Percentiles rank a stretch among this genome's conserved stretches.
These are phyloP conservation scores for Zasmidium angulare DNA, from an alignment of 2,329 filamentous ascomycete genomes.

Conservation along the genomic window DNA sequence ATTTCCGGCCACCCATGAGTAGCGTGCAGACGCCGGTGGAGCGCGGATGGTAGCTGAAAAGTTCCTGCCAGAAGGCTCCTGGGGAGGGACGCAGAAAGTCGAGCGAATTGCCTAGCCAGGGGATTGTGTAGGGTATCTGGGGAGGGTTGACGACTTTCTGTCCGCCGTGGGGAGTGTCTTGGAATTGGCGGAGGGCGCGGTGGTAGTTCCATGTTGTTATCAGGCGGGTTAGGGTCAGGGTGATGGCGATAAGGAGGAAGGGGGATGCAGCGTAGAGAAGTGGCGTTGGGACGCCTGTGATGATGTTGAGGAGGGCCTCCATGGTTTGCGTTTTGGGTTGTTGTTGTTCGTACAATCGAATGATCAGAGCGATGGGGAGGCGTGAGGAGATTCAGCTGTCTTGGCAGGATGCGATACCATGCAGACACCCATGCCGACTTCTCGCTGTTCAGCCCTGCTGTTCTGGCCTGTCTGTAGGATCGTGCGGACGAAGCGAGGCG, in stretches of 20 bases:
- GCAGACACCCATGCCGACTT: no score
- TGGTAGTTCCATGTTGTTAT: constrained; percentile 28
- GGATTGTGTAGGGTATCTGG: constrained; percentile 31
- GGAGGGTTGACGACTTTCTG: constrained; percentile 22
- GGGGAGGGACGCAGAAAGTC: constrained; percentile 28
- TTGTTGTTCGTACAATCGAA: no score
- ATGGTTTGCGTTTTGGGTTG: not conserved
- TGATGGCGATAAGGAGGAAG: constrained; percentile 10
- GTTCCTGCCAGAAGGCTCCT: constrained; percentile 26
- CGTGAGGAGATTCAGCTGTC: no score
- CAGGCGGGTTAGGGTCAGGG: constrained; percentile 17
- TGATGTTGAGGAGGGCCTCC: not conserved
- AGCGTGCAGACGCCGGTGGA: constrained; percentile 30
- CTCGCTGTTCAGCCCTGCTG: no score
- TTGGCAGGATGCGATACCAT: no score
- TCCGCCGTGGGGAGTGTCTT: constrained; percentile 1
- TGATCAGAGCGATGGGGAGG: no score
- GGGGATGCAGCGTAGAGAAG: constrained; percentile 14
- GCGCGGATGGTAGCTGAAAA: constrained; percentile 31
- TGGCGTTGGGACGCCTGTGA: not conserved
- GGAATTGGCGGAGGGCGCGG: constrained; percentile 17
- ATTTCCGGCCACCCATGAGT: constrained; percentile 29
- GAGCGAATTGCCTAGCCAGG: constrained; percentile 31
- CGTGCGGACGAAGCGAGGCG: no score
- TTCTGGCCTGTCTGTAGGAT: no score